Evolutionary conservation across 129 eudicot genomes (phyloP), one percentile per base, ranked within the genome.

Genomic region (Calendula officinalis): DNA sequence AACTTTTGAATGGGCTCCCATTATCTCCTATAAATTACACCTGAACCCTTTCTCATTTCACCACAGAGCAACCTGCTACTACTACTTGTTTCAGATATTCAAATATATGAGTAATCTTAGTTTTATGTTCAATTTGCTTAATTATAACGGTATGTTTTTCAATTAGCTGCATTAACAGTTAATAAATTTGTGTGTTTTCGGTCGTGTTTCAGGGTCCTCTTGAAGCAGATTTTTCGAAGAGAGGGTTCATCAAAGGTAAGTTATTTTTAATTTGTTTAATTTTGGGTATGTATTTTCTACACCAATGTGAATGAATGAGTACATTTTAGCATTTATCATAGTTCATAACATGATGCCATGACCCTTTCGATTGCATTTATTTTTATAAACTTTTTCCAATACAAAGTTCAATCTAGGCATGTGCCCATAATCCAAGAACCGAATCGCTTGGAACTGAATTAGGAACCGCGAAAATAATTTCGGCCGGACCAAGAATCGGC

Each of bases 1-100:
- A 22, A 22, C 30, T 22, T 22, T 22, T 11, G 37, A 68, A 13
- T 8, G 44, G 38, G 43, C 33, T 43, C 22, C 56, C 54, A 47
- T 13, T 7, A 5, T 50, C 55, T 45, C 66, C 66, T 45, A 69
- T 69, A 69, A 56, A 69, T 69, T 43, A 48, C 66, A 43, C 57
- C 37, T 42, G 45, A 44, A 37, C 48, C 53, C 58, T 47, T 45
- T 69, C 58, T 69, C 4, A 14, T 34, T 56, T 56, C 66, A 69
- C 8, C 48, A 45, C 12, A 57, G 32, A 44, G 5, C 49, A 69
- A 16, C 12, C 47, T 69, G 57, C 74, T 58, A 37, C 66, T 45
- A 13, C 27, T 0, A 0, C 27, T 22, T 22, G 30, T 22, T 22
- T 22, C 30, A 22, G 1, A 22, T 22, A 22, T 22, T 22, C 30